phyloP scores from a whole-genome alignment of 139 green algal species.

The Chlamydomonas applanata region DNA sequence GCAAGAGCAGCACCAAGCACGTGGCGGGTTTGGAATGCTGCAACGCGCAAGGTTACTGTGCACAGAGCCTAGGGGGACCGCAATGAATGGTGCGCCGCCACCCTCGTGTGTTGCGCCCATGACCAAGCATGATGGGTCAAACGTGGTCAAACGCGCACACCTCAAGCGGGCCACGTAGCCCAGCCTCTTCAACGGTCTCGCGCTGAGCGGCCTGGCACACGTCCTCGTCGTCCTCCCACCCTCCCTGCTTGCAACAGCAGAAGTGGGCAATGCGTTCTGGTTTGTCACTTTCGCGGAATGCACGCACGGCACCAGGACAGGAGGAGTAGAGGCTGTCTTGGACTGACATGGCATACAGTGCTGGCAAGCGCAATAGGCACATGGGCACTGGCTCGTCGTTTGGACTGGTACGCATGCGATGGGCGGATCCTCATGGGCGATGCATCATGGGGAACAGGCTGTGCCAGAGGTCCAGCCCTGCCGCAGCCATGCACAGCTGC shows the following conservation, averaged over 20 bases:
- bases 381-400: too few species aligned
- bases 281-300: too few species aligned
- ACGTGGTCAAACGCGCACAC: conserved; percentile 33
- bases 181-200: conserved; percentile 93
- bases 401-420: too few species aligned
- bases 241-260: conserved; percentile 56
- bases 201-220: conserved; percentile 74
- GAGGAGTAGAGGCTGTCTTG: too few species aligned
- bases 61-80: neutral
- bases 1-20: neutral
- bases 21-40: too few species aligned
- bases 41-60: neutral
- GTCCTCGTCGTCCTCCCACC: conserved; percentile 91
- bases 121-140: neutral
- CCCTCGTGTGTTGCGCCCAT: neutral
- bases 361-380: too few species aligned
- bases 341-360: too few species aligned
- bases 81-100: neutral
- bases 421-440: too few species aligned
- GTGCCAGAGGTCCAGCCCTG: too few species aligned
- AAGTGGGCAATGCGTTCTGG: neutral
- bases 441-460: too few species aligned
- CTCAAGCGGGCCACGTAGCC: conserved; percentile 79
- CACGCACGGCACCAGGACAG: too few species aligned
- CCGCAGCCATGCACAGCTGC: too few species aligned